Evolutionary conservation across 176 grass and related monocot species (phyloP).

Genomic region (Lolium multiflorum): DNA sequence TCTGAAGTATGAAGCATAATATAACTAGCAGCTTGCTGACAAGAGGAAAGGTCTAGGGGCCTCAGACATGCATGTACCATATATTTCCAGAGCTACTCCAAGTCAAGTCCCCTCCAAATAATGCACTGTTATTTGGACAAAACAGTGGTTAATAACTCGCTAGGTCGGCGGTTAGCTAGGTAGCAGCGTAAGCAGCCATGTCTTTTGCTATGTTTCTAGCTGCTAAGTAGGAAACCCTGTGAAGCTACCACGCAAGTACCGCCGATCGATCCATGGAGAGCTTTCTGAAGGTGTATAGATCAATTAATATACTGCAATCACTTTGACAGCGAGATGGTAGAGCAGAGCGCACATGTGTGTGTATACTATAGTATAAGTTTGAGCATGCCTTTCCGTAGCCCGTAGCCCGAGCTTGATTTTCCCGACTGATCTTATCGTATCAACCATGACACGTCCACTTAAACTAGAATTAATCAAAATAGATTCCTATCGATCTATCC

Average conservation of each 20-base stretch:
- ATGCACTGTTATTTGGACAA: not conserved
- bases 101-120: not conserved
- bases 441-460: conserved; percentile 15
- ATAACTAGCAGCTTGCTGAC: no score
- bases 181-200: not conserved
- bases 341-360: no score
- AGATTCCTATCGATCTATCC: no score
- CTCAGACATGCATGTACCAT: no score
- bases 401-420: no score
- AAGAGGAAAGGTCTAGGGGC: not conserved
- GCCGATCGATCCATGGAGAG: not conserved
- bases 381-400: no score
- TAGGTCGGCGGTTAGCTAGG: not conserved
- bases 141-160: not conserved
- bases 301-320: no score
- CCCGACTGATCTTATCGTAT: conserved; percentile 3
- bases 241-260: not conserved
- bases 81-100: not conserved
- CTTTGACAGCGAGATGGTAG: no score
- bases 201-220: not conserved
- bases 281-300: not conserved
- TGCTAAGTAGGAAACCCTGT: not conserved
- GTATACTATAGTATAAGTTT: no score
- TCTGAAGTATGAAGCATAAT: no score
- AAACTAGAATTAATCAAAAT: no score